Evolutionary conservation across 768 basidiomycete genomes (phyloP).

Genomic region (Kwoniella heveanensis): DNA sequence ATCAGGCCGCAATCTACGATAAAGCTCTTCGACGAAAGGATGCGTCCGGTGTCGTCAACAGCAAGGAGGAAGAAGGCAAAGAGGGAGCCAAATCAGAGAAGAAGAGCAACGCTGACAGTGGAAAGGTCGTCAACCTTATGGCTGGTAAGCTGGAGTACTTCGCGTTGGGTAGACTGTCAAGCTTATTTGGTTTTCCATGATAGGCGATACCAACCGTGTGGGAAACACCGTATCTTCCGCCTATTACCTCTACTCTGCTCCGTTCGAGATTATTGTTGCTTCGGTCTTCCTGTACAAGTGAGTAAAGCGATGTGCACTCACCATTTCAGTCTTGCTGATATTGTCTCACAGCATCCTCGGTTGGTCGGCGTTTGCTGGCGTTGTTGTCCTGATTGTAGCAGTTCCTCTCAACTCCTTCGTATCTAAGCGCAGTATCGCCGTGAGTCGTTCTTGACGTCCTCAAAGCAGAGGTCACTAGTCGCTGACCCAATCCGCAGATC

Average conservation of each 20-base stretch:
- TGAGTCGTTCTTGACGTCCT: conserved; percentile 33
- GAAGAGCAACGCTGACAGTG: conserved; percentile 71
- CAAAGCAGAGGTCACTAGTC: conserved; percentile 56
- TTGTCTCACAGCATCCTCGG: conserved; percentile 64
- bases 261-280: conserved; percentile 76
- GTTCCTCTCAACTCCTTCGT: conserved; percentile 74
- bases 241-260: conserved; percentile 58
- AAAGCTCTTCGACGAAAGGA: conserved; percentile 82
- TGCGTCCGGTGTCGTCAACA: conserved; percentile 69
- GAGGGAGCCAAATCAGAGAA: conserved; percentile 46
- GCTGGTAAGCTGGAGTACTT: conserved; percentile 54
- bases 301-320: conserved; percentile 37
- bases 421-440: conserved; percentile 64
- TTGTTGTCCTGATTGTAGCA: conserved; percentile 66
- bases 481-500: conserved; percentile 27
- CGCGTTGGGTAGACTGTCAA: neutral
- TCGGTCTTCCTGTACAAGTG: conserved; percentile 75
- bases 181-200: neutral
- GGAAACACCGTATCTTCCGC: conserved; percentile 37
- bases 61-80: conserved; percentile 51
- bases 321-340: neutral
- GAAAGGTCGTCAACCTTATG: conserved; percentile 90
- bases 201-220: conserved; percentile 42
- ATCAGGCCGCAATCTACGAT: conserved; percentile 66
- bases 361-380: conserved; percentile 70